Evolutionary conservation across 805 yeast species (phyloP).

Genomic region (Metschnikowia cerradonensis): DNA sequence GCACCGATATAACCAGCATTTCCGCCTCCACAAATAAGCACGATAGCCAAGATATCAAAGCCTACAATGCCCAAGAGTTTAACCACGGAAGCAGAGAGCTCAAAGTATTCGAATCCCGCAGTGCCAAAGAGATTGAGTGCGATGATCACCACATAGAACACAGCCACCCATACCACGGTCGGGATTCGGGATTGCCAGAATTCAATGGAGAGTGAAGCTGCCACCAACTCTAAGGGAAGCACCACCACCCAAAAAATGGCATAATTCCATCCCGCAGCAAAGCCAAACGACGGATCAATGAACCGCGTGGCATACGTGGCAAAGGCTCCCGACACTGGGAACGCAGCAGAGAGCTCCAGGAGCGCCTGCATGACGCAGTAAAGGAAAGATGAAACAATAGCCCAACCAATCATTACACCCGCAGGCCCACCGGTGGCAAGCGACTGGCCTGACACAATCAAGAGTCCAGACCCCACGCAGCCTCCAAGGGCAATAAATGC

Average conservation of each 20-base stretch:
- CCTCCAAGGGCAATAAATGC: slow-evolving; percentile 39
- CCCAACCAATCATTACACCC: slow-evolving; percentile 37
- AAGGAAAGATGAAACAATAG: slow-evolving; percentile 35
- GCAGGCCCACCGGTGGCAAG: slow-evolving; percentile 35
- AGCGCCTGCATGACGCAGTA: slow-evolving; percentile 43
- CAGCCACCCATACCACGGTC: slow-evolving; percentile 39
- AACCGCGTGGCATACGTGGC: slow-evolving; percentile 39
- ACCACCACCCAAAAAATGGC: slow-evolving; percentile 44
- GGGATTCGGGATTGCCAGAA: slow-evolving; percentile 39
- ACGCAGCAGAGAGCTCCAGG: slow-evolving; percentile 36
- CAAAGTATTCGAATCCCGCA: slow-evolving; percentile 37
- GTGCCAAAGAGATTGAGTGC: slow-evolving; percentile 32
- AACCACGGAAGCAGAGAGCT: slow-evolving; percentile 32
- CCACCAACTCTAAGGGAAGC: slow-evolving; percentile 41
- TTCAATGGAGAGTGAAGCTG: slow-evolving; percentile 37
- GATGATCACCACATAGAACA: slow-evolving; percentile 36
- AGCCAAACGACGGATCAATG: slow-evolving; percentile 43
- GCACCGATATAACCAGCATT: slow-evolving; percentile 37
- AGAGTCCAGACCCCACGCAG: slow-evolving; percentile 40
- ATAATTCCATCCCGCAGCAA: slow-evolving; percentile 45
- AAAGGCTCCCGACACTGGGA: slow-evolving; percentile 40
- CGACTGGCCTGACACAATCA: slow-evolving; percentile 38
- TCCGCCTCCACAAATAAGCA: slow-evolving; percentile 39
- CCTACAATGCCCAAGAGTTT: slow-evolving; percentile 39
- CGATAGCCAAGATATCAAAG: slow-evolving; percentile 36